Base-by-base conservation (phyloP, 202 grass and related monocot genomes). In the Schoenoplectus triqueter region DNA sequence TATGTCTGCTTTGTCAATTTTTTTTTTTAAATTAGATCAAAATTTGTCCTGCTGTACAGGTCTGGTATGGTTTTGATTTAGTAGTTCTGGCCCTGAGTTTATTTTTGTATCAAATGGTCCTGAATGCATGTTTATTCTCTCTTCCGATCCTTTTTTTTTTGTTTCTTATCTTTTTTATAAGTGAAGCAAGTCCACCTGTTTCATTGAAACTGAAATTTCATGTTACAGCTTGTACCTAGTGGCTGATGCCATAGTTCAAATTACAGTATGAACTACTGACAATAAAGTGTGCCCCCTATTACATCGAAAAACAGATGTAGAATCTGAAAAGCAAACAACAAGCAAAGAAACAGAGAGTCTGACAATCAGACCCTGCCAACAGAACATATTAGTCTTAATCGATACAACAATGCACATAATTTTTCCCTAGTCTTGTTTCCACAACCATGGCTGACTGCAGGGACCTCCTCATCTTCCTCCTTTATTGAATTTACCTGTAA, bases 1-100 rank as follows among this genome's bases (percentile, higher is more conserved):
- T 91, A 60, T 82, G 86, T 45, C 69, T 74, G 50, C 66, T 45
- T 87, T 67, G 45, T 13, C 55, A 10, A 69, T 54, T 59, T 86
- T 64, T 85, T 64, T 85, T 86, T 39, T 49, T 14, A 21, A 80
- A 70, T 45, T 84, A 40, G 45, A 57, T 87, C 81, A 77, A 66
- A 49, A 13, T 87, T 88, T 73, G 22, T 22, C 10, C 1, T 48
- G 22, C 48, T 54, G 49, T 17, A 3, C 18, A 75, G 49, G 72
- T 17, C 52, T 42, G 48, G 6, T 78, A 60, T 60, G 10, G 9
- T 75, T 54, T 22, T 75, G 49, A 54, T 75, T 3, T 13, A 54
- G 19, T 31, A 1, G 8, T 52, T 75, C 49, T 75, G 19, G 72
- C 48, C 13, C 19, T 44, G 51, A 9, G 54, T 78, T 60, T 60